phyloP scores from a whole-genome alignment of 2,329 filamentous ascomycete species.

The Hymenoscyphus scutula region DNA sequence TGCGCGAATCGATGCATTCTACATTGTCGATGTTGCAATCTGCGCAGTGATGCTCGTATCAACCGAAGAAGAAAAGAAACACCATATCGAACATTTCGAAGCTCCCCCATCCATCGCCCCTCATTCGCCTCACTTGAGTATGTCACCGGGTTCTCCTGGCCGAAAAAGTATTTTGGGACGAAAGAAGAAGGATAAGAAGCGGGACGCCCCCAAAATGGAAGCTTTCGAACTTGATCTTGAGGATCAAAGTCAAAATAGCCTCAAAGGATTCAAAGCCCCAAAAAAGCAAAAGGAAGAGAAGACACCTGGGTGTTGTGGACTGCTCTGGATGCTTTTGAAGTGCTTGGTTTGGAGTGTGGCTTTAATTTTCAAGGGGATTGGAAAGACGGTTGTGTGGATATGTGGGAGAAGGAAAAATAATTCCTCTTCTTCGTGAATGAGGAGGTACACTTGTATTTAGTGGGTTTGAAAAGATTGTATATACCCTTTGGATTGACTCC shows the following conservation, averaged over 20 bases:
- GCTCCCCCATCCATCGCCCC: slow-evolving; percentile 42
- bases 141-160: slow-evolving; percentile 29
- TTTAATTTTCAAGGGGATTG: slow-evolving; percentile 52
- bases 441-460: not conserved
- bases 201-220: slow-evolving; percentile 41
- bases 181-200: slow-evolving; percentile 18
- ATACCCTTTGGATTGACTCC: not conserved
- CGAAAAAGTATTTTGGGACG: slow-evolving; percentile 29
- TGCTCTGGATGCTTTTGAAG: slow-evolving; percentile 54
- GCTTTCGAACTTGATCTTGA: slow-evolving; percentile 62
- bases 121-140: slow-evolving; percentile 11
- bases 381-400: slow-evolving; percentile 49
- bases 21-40: slow-evolving; percentile 61
- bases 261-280: slow-evolving; percentile 27
- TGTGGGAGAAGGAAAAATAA: slow-evolving; percentile 37
- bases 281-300: slow-evolving; percentile 50
- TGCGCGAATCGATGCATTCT: slow-evolving; percentile 57
- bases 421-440: not conserved
- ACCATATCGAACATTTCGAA: slow-evolving; percentile 53
- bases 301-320: slow-evolving; percentile 49
- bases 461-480: not conserved
- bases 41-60: slow-evolving; percentile 60
- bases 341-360: slow-evolving; percentile 57
- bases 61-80: slow-evolving; percentile 53
- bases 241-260: slow-evolving; percentile 58